Percentiles rank a stretch among this genome's conserved stretches.
Conservation (phyloP, 2,329 filamentous ascomycete genomes). For the Chaetomium sp. region DNA sequence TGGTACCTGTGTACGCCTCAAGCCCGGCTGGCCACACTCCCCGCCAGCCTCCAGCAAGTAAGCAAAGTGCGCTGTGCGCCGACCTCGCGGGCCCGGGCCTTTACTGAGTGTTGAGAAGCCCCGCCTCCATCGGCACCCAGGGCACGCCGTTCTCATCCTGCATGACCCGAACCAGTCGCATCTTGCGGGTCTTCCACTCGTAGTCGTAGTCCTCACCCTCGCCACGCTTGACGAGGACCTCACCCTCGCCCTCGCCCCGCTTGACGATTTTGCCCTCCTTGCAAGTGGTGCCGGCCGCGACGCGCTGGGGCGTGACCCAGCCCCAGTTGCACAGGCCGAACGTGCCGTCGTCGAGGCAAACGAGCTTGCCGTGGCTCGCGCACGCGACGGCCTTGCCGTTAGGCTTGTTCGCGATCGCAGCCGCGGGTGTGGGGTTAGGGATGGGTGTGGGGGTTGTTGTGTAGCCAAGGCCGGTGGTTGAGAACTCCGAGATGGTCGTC, state of each 20-base stretch:
- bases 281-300: slow-evolving; percentile 21
- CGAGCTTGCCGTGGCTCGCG: slow-evolving; percentile 12
- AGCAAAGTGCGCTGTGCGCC: no score
- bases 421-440: no score
- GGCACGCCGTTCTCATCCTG: slow-evolving; percentile 1
- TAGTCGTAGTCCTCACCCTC: not conserved
- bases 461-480: not conserved
- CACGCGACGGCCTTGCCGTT: slow-evolving; percentile 14
- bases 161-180: not conserved
- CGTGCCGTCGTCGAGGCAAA: slow-evolving; percentile 17
- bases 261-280: slow-evolving; percentile 22
- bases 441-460: not conserved
- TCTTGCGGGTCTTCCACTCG: not conserved
- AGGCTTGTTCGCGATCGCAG: slow-evolving; percentile 2
- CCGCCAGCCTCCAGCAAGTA: not conserved
- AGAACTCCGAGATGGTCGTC: not conserved
- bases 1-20: not conserved
- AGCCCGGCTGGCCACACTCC: no score
- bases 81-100: not conserved
- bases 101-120: not conserved
- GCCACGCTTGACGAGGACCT: no score
- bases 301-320: slow-evolving; percentile 15
- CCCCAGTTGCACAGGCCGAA: slow-evolving; percentile 27
- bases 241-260: not conserved
- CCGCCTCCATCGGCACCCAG: no score